phyloP scores from a whole-genome alignment of 441 rosid species.

The Croton laevigatus region DNA sequence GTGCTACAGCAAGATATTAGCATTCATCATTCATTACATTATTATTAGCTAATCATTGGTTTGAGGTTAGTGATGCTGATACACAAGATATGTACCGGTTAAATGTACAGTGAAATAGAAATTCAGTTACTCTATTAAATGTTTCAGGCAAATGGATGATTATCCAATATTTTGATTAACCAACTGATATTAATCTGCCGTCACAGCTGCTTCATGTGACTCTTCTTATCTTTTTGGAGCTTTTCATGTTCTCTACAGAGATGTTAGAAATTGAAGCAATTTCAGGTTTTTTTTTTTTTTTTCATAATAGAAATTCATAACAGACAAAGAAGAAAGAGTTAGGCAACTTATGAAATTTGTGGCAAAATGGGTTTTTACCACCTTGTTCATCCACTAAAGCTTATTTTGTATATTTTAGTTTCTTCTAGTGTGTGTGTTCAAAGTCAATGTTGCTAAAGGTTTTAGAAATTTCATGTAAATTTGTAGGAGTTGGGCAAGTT shows the following conservation, averaged over 20 bases:
- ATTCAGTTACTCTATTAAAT: no score
- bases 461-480: background rate
- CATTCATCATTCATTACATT: no score
- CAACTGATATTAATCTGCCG: background rate
- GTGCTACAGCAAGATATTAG: no score
- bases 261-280: background rate
- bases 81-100: no score
- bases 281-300: no score
- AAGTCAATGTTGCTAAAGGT: conserved; percentile 1
- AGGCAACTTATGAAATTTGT: background rate
- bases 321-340: background rate
- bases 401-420: background rate
- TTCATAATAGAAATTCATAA: background rate
- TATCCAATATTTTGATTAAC: background rate
- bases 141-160: background rate
- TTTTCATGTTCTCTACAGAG: background rate
- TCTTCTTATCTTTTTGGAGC: background rate
- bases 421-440: background rate
- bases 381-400: background rate
- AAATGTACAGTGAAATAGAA: no score
- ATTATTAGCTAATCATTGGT: no score
- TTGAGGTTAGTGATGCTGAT: no score
- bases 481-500: conserved; percentile 4
- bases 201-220: conserved; percentile 5
- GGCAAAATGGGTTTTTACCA: background rate